phyloP scores from a whole-genome alignment of 2,329 filamentous ascomycete genomes.

The Lasiodiplodia citricola region DNA sequence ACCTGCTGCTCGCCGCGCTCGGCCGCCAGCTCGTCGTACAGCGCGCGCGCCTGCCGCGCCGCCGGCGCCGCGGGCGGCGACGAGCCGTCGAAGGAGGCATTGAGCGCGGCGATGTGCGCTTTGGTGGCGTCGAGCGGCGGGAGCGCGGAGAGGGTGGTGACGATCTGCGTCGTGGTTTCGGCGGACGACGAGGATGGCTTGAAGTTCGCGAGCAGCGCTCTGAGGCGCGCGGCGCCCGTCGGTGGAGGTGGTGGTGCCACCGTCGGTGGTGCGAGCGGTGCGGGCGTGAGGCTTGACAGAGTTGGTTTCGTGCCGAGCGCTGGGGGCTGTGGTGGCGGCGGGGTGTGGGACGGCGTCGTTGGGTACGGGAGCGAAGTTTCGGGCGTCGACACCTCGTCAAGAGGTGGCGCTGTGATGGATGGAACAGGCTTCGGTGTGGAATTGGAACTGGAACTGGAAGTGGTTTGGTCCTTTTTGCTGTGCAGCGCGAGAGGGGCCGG shows the following conservation, averaged over 20 bases:
- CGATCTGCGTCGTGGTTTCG: constrained; percentile 29
- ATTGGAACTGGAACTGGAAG: background rate
- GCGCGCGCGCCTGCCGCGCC: background rate
- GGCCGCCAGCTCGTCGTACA: constrained; percentile 37
- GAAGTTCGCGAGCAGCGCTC: constrained; percentile 33
- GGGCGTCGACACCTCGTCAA: constrained; percentile 12
- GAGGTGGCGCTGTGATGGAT: constrained; percentile 29
- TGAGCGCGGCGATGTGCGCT: constrained; percentile 28
- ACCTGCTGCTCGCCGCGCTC: constrained; percentile 56
- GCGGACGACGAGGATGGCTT: constrained; percentile 32
- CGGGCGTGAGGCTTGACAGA: background rate
- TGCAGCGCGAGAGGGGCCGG: constrained; percentile 30
- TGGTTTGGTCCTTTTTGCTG: background rate
- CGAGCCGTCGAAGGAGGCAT: constrained; percentile 53
- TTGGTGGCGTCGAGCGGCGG: constrained; percentile 1
- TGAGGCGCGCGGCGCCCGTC: constrained; percentile 32
- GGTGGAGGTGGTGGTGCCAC: constrained; percentile 26
- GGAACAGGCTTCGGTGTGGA: constrained; percentile 23
- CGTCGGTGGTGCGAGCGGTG: constrained; percentile 2
- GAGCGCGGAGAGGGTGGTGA: background rate
- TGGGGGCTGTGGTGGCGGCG: background rate
- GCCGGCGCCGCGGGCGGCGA: constrained; percentile 30
- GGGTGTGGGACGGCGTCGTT: constrained; percentile 36
- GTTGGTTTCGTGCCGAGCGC: background rate
- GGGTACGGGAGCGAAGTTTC: constrained; percentile 27